Percentiles rank a stretch among this genome's conserved stretches.
These are phyloP conservation scores for Cryptococcus depauperatus DNA, from an alignment of 1,284 basidiomycete genomes.

Conservation along the genomic window DNA sequence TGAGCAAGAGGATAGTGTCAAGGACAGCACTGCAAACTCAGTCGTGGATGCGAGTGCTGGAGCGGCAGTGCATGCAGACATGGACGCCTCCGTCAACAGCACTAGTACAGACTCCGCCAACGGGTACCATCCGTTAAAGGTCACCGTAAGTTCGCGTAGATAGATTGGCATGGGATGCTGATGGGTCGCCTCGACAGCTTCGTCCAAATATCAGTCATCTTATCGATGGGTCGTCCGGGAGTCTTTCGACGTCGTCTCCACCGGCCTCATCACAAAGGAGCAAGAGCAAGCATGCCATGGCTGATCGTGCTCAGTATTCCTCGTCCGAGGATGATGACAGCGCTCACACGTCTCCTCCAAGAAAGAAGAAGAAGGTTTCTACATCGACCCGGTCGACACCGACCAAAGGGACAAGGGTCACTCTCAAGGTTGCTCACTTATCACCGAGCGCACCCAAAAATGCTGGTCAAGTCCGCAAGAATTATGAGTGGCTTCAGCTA, in stretches of 20 bases:
- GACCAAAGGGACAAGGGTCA: conserved; percentile 1
- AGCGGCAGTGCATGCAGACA: too few species aligned
- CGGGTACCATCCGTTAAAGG: conserved; percentile 11
- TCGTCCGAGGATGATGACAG: conserved; percentile 28
- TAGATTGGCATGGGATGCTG: too few species aligned
- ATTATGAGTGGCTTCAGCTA: conserved; percentile 39
- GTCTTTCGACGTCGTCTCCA: too few species aligned
- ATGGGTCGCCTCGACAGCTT: background rate
- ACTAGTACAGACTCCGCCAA: background rate
- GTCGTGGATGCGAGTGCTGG: too few species aligned
- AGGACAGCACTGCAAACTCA: too few species aligned
- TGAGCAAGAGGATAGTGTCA: conserved; percentile 27
- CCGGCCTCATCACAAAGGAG: too few species aligned
- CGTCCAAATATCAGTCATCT: background rate
- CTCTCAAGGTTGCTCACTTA: background rate
- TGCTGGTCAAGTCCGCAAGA: conserved; percentile 23
- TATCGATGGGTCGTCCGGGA: too few species aligned
- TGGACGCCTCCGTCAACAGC: too few species aligned
- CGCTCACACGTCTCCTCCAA: background rate
- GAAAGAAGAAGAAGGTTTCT: conserved; percentile 9
- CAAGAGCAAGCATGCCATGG: conserved; percentile 20
- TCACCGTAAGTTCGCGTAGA: conserved; percentile 14
- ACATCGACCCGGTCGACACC: background rate
- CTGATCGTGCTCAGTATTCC: conserved; percentile 24
- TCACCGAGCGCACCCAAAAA: background rate